Base-by-base conservation (phyloP, 441 rosid species). In the Pelargonium fulgidum region DNA sequence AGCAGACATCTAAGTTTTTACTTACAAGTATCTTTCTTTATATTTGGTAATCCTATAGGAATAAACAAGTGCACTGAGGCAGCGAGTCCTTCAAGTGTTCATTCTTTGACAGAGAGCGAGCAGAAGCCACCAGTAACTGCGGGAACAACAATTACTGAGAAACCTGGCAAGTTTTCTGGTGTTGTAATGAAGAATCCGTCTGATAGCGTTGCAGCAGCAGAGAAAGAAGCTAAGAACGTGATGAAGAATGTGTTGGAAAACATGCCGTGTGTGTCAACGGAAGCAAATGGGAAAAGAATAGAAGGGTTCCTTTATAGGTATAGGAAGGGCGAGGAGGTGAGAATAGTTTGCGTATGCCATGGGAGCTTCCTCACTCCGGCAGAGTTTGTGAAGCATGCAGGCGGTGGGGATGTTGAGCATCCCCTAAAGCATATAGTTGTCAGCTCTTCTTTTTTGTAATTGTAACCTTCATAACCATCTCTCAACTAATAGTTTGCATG, bases 311-410 rank as follows among this genome's bases (percentile, higher is more conserved):
- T 87, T 16, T 85, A 78, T 75, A 73, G 81, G 59, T 87, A 82
- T 72, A 48, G 77, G 63, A 85, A 84, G 65, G 87, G 89, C 3
- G 85, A 82, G 63, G 85, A 81, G 65, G 87, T 85, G 72, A 80
- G 78, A 64, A 87, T 87, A 9, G 82, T 87, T 3, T 87, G 92
- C 48, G 85, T 84, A n/a, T 87, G 92, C 73, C 89, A 87, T 73
- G 89, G 92, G 41, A 85, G 81, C 74, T 85, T 84, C 70, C 77
- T 85, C 20, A 75, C 89, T 9, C 87, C 89, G 0, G 86, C 92
- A 0, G 89, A 84, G 76, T 87, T 87, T 41, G 85, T 87, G 7
- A 80, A 81, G 64, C 92, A 87, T 74, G 89, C 85, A 0, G 88
- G 92, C 12, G 86, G 86, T 7, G 68, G 78, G 2, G 84, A 87